Percentiles rank a stretch among this genome's conserved stretches.
Evolutionary conservation across 306 rosid species (phyloP).

Genomic region (Cucurbita ficifolia): DNA sequence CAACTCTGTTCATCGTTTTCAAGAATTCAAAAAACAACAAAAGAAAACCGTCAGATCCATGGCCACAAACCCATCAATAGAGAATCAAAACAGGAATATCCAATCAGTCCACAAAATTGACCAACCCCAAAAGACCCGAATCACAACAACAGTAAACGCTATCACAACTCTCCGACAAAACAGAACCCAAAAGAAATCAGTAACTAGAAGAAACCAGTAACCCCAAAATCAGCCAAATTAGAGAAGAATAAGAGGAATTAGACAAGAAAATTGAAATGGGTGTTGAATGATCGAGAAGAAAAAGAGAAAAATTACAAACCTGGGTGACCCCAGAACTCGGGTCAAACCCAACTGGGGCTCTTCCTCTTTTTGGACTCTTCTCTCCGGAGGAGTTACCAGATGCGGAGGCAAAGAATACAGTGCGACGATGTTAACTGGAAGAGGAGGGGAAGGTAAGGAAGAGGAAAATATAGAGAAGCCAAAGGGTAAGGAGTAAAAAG

Average conservation of each 20-base stretch:
- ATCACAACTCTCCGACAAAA: neutral
- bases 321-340: slow-evolving; percentile 16
- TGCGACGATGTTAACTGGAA: neutral
- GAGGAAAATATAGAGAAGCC: neutral
- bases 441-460: neutral
- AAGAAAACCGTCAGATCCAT: neutral
- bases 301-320: slow-evolving; percentile 4
- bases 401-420: slow-evolving; percentile 22
- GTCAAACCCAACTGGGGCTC: slow-evolving; percentile 24
- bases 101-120: slow-evolving; percentile 1
- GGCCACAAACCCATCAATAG: slow-evolving; percentile 1
- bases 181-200: neutral
- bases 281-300: neutral
- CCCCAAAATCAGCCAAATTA: neutral
- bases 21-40: neutral
- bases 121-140: slow-evolving; percentile 3
- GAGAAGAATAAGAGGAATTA: neutral
- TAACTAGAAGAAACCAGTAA: neutral
- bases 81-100: neutral
- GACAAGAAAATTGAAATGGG: neutral
- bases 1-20: neutral
- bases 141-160: neutral
- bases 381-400: slow-evolving; percentile 11
- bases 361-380: slow-evolving; percentile 15
- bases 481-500: neutral